Evolutionary conservation across 192 early-diverging fungal genomes (phyloP).

Genomic region (Rhizoclosmatium globosum): DNA sequence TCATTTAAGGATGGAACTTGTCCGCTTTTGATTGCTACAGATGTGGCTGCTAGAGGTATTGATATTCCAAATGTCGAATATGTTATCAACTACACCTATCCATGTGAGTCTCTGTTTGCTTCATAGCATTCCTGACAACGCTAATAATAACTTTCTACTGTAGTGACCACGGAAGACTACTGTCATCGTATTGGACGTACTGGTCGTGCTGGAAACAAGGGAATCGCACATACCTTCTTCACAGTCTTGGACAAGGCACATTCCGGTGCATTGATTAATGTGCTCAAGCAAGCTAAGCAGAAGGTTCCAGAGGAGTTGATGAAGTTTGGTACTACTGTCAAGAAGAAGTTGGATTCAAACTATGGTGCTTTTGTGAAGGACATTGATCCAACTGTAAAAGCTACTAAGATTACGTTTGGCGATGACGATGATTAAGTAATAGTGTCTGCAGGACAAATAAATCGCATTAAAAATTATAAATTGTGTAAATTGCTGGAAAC

Average conservation of each 20-base stretch:
- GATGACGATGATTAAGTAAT: slow-evolving; percentile 37
- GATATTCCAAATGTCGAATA: slow-evolving; percentile 88
- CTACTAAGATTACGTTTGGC: slow-evolving; percentile 92
- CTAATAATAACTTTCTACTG: background rate
- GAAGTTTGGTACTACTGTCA: slow-evolving; percentile 95
- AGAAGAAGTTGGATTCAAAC: slow-evolving; percentile 94
- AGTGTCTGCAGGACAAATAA: background rate
- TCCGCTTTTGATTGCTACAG: slow-evolving; percentile 92
- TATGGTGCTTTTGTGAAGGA: slow-evolving; percentile 97
- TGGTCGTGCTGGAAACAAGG: slow-evolving; percentile 91
- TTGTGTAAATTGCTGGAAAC: background rate
- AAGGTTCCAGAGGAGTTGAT: slow-evolving; percentile 85
- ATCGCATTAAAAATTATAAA: background rate
- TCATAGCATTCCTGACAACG: background rate
- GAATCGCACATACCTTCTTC: slow-evolving; percentile 93
- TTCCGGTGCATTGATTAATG: slow-evolving; percentile 83
- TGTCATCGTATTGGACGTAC: slow-evolving; percentile 90
- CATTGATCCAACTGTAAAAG: slow-evolving; percentile 80
- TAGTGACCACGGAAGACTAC: slow-evolving; percentile 88
- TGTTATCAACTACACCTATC: slow-evolving; percentile 97
- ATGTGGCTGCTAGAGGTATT: slow-evolving; percentile 78
- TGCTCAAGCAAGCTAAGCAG: slow-evolving; percentile 88
- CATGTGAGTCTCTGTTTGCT: slow-evolving; percentile 46
- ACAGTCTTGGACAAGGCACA: slow-evolving; percentile 86
- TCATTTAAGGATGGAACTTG: slow-evolving; percentile 82